phyloP scores from a whole-genome alignment of 2,329 filamentous ascomycete species.

The Emericellopsis cladophorae region DNA sequence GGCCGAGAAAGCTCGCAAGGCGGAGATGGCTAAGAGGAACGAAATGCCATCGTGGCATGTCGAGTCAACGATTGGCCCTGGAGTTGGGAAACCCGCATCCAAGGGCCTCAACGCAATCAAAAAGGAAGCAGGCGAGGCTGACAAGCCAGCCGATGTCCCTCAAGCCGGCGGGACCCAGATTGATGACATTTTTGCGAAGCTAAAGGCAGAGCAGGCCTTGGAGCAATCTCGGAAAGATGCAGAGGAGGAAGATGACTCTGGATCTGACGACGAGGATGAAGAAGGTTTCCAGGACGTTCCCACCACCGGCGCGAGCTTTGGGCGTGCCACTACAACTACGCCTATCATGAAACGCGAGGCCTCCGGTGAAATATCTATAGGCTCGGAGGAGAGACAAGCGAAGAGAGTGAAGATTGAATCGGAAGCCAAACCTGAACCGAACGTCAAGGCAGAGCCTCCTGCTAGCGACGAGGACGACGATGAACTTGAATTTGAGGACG shows the following conservation, averaged over 20 bases:
- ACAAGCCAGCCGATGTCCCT: slow-evolving; percentile 10
- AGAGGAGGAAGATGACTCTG: slow-evolving; percentile 2
- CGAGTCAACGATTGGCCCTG: slow-evolving; percentile 44
- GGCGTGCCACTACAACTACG: slow-evolving; percentile 16
- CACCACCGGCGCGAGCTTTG: slow-evolving; percentile 18
- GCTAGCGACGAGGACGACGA: slow-evolving; percentile 31
- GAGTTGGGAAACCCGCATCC: slow-evolving; percentile 13
- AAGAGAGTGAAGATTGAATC: slow-evolving; percentile 52
- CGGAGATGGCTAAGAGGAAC: slow-evolving; percentile 55
- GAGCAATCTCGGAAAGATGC: slow-evolving; percentile 19
- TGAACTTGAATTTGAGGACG: slow-evolving; percentile 48
- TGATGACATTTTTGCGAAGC: slow-evolving; percentile 53
- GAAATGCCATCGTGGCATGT: slow-evolving; percentile 61
- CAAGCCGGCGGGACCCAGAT: slow-evolving; percentile 27
- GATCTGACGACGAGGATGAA: slow-evolving; percentile 11
- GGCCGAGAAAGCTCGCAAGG: slow-evolving; percentile 51
- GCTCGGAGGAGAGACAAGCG: slow-evolving; percentile 29
- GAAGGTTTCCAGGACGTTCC: slow-evolving; percentile 37
- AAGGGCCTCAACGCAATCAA: slow-evolving; percentile 30
- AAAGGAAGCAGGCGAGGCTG: slow-evolving; percentile 37
- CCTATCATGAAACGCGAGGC: slow-evolving; percentile 20
- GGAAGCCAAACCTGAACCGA: slow-evolving; percentile 27
- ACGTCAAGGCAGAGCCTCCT: slow-evolving; percentile 10
- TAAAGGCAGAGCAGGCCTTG: slow-evolving; percentile 47
- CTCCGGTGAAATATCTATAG: slow-evolving; percentile 11